Conservation (phyloP, 2,329 filamentous ascomycete genomes). For the Colletotrichum tabaci region DNA sequence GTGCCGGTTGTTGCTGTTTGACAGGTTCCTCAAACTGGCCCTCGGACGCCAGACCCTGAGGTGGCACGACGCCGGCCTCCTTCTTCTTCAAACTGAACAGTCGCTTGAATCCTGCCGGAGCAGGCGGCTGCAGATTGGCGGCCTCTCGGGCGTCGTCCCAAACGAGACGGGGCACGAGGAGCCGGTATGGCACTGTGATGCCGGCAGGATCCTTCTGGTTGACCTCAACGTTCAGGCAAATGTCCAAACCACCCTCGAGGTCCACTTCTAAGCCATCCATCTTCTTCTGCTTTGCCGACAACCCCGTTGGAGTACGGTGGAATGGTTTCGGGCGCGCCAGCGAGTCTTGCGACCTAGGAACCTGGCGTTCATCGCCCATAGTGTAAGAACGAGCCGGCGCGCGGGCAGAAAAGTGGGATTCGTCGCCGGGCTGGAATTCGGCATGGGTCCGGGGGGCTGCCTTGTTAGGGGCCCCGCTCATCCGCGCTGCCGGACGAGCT, state of each 20-base stretch:
- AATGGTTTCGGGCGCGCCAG: slow-evolving; percentile 59
- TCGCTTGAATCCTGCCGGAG: slow-evolving; percentile 59
- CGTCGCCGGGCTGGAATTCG: slow-evolving; percentile 32
- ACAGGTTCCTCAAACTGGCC: slow-evolving; percentile 21
- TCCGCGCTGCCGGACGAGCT: slow-evolving; percentile 51
- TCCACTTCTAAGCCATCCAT: slow-evolving; percentile 75
- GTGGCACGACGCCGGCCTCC: slow-evolving; percentile 3
- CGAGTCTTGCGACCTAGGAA: slow-evolving; percentile 34
- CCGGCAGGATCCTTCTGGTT: slow-evolving; percentile 88
- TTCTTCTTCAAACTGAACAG: slow-evolving; percentile 61
- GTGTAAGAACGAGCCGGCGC: slow-evolving; percentile 46
- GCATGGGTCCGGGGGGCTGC: slow-evolving; percentile 14
- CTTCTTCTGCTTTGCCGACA: slow-evolving; percentile 74
- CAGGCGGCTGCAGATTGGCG: slow-evolving; percentile 44
- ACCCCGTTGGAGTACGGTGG: slow-evolving; percentile 78
- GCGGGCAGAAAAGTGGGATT: slow-evolving; percentile 31
- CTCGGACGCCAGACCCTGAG: slow-evolving; percentile 26
- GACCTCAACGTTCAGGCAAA: slow-evolving; percentile 91
- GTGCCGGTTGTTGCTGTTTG: slow-evolving; percentile 7
- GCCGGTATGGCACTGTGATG: slow-evolving; percentile 87
- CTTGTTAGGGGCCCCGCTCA: slow-evolving; percentile 36
- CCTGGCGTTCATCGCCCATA: slow-evolving; percentile 45
- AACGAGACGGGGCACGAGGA: slow-evolving; percentile 85
- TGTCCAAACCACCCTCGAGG: slow-evolving; percentile 86
- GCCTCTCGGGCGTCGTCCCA: slow-evolving; percentile 60